Percentiles rank a stretch among this genome's conserved stretches.
phyloP scores from a whole-genome alignment of 2,329 filamentous ascomycete genomes.

The Aureobasidium uvarum region DNA sequence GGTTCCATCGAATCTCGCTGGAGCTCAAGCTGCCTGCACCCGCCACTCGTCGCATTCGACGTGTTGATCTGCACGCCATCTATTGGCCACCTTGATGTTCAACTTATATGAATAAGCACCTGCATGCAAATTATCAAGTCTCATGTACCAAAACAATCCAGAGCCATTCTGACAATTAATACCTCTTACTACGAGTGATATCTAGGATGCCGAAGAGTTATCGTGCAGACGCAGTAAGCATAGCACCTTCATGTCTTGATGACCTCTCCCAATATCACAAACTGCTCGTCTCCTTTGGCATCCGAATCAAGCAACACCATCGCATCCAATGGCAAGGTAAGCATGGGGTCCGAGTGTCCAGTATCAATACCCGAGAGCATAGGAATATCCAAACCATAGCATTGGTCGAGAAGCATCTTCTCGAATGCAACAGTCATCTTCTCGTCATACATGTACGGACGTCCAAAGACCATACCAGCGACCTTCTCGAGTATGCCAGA shows the following conservation, averaged over 20 bases:
- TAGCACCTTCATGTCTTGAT: background rate
- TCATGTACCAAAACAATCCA: background rate
- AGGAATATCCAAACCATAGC: slow-evolving; percentile 9
- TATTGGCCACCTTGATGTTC: background rate
- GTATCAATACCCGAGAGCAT: slow-evolving; percentile 25
- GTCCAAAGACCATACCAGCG: slow-evolving; percentile 26
- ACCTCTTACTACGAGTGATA: background rate
- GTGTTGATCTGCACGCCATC: slow-evolving; percentile 1
- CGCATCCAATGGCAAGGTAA: slow-evolving; percentile 26
- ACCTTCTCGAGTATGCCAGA: slow-evolving; percentile 12
- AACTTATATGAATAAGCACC: background rate
- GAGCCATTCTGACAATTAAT: no score
- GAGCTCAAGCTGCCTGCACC: background rate
- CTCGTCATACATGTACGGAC: slow-evolving; percentile 27
- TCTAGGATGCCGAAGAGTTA: background rate
- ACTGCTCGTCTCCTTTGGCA: background rate
- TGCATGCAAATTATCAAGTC: background rate
- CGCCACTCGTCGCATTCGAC: background rate
- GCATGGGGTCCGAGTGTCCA: slow-evolving; percentile 27
- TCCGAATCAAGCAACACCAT: slow-evolving; percentile 12
- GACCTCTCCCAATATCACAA: background rate
- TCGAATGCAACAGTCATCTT: slow-evolving; percentile 15
- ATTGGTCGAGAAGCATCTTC: slow-evolving; percentile 11
- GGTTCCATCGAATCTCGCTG: background rate
- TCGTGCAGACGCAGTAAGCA: background rate